Base-by-base conservation (phyloP, 1,284 basidiomycete species). In the Ustilago bromivora region DNA sequence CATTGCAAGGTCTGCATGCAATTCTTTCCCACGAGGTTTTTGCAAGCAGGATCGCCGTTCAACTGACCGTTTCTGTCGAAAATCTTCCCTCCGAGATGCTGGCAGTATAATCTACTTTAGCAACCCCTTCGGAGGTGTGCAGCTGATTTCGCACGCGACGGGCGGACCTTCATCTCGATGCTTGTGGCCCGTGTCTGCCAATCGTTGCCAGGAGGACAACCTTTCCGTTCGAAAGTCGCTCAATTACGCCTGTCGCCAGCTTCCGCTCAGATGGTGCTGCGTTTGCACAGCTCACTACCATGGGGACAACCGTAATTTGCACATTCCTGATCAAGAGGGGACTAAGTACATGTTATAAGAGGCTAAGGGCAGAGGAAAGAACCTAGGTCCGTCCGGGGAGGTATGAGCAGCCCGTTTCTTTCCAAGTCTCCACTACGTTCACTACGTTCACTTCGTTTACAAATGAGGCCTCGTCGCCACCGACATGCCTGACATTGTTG, bases 341-440 rank as follows among this genome's bases (percentile, higher is more conserved):
- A 3, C 23, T 28, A 28, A 28, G 23, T 28, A 28, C 23, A 28
- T 28, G 23, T 28, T 28, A 28, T 28, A 28, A 28, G 23, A 28
- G 23, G 23, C 23, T 28, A 28, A 28, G 23, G 23, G 23, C 3
- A 28, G 23, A 28, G 23, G 23, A 28, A 28, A 28, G 23, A 28
- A 28, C 23, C 23, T 28, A 28, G 23, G 23, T 28, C 23, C 23
- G 23, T 28, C 23, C 23, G 23, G 23, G 23, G 2, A 28, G 23
- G 23, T 28, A 28, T 28, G 23, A 28, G 23, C 23, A 28, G 23
- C 23, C 23, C 23, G 23, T 28, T 28, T 28, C 23, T 28, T 28
- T 28, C 23, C 23, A 60, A 72, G 63, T 56, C 60, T 57, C 47
- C 49, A 63, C 51, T 72, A 72, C 61, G 51, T 69, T 28, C 32